Evolutionary conservation across 805 yeast species (phyloP).

Genomic region (Cyberlindnera bimundalis): DNA sequence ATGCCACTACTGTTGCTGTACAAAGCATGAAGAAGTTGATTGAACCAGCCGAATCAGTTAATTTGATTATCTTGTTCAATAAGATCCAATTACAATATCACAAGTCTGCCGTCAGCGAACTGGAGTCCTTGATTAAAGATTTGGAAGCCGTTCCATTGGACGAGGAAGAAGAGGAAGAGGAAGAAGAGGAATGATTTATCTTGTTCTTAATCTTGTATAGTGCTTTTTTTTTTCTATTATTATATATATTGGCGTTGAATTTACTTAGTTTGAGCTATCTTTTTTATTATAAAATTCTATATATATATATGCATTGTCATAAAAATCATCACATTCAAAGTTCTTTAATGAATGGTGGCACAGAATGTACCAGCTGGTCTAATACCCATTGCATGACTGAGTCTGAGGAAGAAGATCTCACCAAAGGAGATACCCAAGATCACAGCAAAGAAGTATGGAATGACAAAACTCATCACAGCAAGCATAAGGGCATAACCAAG

Average conservation of each 20-base stretch:
- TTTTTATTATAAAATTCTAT: no score
- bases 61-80: slow-evolving; percentile 61
- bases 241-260: not conserved
- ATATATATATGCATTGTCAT: not conserved
- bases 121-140: slow-evolving; percentile 43
- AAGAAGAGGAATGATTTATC: slow-evolving; percentile 26
- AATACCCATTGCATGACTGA: slow-evolving; percentile 38
- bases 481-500: slow-evolving; percentile 72
- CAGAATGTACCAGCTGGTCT: slow-evolving; percentile 25
- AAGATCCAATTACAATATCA: slow-evolving; percentile 66
- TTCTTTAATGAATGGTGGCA: slow-evolving; percentile 24
- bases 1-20: slow-evolving; percentile 77
- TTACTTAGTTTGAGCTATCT: no score
- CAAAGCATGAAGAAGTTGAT: slow-evolving; percentile 71
- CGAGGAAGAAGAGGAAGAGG: slow-evolving; percentile 39
- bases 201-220: not conserved
- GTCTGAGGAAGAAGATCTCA: slow-evolving; percentile 64
- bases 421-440: slow-evolving; percentile 67
- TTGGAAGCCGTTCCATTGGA: slow-evolving; percentile 42
- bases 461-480: slow-evolving; percentile 69
- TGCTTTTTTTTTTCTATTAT: not conserved
- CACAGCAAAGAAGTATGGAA: slow-evolving; percentile 70
- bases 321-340: not conserved
- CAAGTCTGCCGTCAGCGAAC: slow-evolving; percentile 47
- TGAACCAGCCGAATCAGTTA: slow-evolving; percentile 61